phyloP scores from a whole-genome alignment of 495 filamentous ascomycete species.

The Neurospora africana region DNA sequence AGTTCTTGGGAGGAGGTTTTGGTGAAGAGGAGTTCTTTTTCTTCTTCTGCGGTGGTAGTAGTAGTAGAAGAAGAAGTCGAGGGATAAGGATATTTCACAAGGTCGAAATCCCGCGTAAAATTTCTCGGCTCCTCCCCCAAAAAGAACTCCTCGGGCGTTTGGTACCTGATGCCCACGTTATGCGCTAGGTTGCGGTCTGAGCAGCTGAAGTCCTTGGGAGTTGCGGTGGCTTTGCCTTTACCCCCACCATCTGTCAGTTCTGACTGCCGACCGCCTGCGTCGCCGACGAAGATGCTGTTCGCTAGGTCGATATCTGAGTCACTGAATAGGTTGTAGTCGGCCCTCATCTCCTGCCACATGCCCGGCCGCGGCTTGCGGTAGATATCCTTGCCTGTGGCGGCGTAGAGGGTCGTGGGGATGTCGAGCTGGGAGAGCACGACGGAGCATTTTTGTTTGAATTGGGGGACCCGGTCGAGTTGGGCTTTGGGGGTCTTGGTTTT shows the following conservation, averaged over 20 bases:
- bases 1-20: slow-evolving; percentile 40
- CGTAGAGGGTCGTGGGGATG: slow-evolving; percentile 72
- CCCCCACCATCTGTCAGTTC: background rate
- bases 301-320: slow-evolving; percentile 53
- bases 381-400: slow-evolving; percentile 66
- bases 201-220: slow-evolving; percentile 52
- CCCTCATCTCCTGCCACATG: slow-evolving; percentile 80
- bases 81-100: slow-evolving; percentile 23
- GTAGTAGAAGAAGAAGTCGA: background rate
- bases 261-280: slow-evolving; percentile 55
- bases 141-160: slow-evolving; percentile 89
- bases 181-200: slow-evolving; percentile 76
- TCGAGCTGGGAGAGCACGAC: slow-evolving; percentile 61
- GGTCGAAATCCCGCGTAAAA: slow-evolving; percentile 60
- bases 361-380: slow-evolving; percentile 80
- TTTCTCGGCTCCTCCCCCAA: slow-evolving; percentile 50
- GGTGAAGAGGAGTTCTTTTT: background rate
- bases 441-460: slow-evolving; percentile 69
- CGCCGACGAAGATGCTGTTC: slow-evolving; percentile 76
- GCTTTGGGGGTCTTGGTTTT: slow-evolving; percentile 55
- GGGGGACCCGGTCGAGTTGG: slow-evolving; percentile 47
- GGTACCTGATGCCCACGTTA: slow-evolving; percentile 69
- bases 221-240: slow-evolving; percentile 7
- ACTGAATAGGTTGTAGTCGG: slow-evolving; percentile 55
- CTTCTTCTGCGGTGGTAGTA: background rate